A percentile compares a stretch with the other conserved stretches of the same genome.
Conservation (phyloP, 768 basidiomycete genomes). For the Trametes sanguinea region DNA sequence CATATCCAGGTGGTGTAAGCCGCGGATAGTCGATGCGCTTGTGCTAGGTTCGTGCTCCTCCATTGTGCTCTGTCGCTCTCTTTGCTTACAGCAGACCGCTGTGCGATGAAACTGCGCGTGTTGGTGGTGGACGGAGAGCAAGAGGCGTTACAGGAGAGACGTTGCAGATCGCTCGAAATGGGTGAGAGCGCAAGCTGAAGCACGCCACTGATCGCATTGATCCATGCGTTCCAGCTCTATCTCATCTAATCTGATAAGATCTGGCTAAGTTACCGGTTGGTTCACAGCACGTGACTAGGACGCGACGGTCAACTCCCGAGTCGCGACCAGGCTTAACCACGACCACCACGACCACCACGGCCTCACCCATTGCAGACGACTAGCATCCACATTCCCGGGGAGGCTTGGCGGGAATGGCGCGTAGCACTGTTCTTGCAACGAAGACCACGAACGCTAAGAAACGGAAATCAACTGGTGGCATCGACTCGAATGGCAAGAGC, state of each 20-base stretch:
- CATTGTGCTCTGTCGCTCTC: background rate
- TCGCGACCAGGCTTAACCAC: slow-evolving; percentile 6
- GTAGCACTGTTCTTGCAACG: slow-evolving; percentile 1
- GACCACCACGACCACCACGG: background rate
- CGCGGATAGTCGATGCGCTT: slow-evolving; percentile 30
- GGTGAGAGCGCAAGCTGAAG: slow-evolving; percentile 8
- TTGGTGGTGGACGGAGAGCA: background rate
- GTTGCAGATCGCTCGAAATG: slow-evolving; percentile 16
- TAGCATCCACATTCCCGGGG: no score
- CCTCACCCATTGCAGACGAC: no score
- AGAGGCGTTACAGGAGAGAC: background rate
- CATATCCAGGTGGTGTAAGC: slow-evolving; percentile 24
- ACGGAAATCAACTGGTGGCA: slow-evolving; percentile 34
- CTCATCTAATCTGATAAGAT: slow-evolving; percentile 3
- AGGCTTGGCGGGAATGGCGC: slow-evolving; percentile 12
- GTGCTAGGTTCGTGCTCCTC: slow-evolving; percentile 25
- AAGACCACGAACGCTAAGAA: slow-evolving; percentile 29
- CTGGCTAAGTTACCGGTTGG: background rate
- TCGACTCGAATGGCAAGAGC: slow-evolving; percentile 9
- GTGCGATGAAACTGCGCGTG: background rate
- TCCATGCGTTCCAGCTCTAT: background rate
- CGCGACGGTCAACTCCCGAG: slow-evolving; percentile 5
- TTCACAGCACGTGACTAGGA: slow-evolving; percentile 12
- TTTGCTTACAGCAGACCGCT: background rate
- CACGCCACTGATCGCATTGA: slow-evolving; percentile 19